These are phyloP conservation scores for Penicillium verhagenii DNA, from an alignment of 495 filamentous ascomycete species.

Conservation along the genomic window DNA sequence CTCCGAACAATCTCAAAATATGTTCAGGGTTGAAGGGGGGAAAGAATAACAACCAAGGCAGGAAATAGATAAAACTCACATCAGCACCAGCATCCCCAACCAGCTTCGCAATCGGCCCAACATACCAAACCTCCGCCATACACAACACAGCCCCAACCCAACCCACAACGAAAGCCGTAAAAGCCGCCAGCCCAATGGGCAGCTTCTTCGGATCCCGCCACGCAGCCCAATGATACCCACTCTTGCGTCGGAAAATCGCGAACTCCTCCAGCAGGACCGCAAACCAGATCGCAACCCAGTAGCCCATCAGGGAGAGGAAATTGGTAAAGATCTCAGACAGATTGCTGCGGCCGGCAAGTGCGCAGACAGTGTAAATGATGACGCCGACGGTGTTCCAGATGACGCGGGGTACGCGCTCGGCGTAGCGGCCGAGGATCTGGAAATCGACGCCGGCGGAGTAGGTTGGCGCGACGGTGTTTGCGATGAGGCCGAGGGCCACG, in stretches of 20 bases:
- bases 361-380: conserved; percentile 62
- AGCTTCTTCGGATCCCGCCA: conserved; percentile 61
- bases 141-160: conserved; percentile 69
- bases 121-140: conserved; percentile 72
- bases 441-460: conserved; percentile 71
- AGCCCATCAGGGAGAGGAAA: conserved; percentile 72
- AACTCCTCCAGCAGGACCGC: conserved; percentile 64
- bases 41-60: too few relatives aligned
- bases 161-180: conserved; percentile 62
- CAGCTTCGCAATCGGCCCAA: conserved; percentile 57
- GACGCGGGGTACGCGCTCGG: conserved; percentile 56
- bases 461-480: conserved; percentile 67
- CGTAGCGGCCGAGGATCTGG: conserved; percentile 60
- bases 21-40: too few relatives aligned
- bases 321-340: conserved; percentile 68
- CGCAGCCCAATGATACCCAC: conserved; percentile 57
- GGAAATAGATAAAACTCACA: conserved; percentile 38
- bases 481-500: conserved; percentile 67
- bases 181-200: conserved; percentile 61
- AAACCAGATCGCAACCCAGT: conserved; percentile 68
- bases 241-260: conserved; percentile 55
- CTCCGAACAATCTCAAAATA: too few relatives aligned
- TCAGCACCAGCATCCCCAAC: conserved; percentile 62
- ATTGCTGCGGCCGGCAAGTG: conserved; percentile 59
- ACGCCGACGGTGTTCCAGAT: conserved; percentile 62